Base-by-base conservation (phyloP, 2,329 filamentous ascomycete species). In the Endoconidiophora laricicola region DNA sequence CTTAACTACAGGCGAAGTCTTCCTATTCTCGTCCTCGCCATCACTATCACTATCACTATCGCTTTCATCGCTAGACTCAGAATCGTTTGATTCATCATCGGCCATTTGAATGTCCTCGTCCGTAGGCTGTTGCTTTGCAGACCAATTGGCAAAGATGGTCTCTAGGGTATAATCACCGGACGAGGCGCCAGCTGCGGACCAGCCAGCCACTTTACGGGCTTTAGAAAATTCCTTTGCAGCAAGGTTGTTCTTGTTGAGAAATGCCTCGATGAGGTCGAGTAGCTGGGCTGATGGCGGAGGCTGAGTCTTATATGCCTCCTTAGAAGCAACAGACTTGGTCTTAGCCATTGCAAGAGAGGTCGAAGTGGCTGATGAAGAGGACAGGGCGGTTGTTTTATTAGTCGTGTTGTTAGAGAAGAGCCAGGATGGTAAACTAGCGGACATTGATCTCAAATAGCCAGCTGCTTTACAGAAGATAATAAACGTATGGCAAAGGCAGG, bases 221-320 rank as follows among this genome's bases (percentile, higher is more conserved):
- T 79, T 76, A 57, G 70, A 68, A 59, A 86, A 81, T 4, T 76
- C 73, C 53, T 70, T 66, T 58, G 73, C 74, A 43, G 82, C 75
- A 58, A 84, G 82, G n/a, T 76, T 73, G 61, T 82, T 72, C 43
- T 80, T 72, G 40, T 71, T 70, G 46, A 87, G 69, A 62, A 86
- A 87, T 20, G 66, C 64, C 55, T 77, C 76, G 58, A 87, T 72
- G 14, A 85, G 67, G 54, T 78, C 74, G 60, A 87, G 67, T 36
- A 87, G 67, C 62, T 82, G 72, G 24, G 72, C 63, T 3, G 81
- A 72, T 23, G 76, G 70, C 44, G 66, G 61, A 42, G 53, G 39
- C 10, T 57, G 55, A 9, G 56, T 50, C 40, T 52, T 49, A 18
- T 2, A 18, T 6, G 38, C 45, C 45, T 50, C 56, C 16, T 18